phyloP scores from a whole-genome alignment of 768 basidiomycete genomes.

The Termitomyces sp. region DNA sequence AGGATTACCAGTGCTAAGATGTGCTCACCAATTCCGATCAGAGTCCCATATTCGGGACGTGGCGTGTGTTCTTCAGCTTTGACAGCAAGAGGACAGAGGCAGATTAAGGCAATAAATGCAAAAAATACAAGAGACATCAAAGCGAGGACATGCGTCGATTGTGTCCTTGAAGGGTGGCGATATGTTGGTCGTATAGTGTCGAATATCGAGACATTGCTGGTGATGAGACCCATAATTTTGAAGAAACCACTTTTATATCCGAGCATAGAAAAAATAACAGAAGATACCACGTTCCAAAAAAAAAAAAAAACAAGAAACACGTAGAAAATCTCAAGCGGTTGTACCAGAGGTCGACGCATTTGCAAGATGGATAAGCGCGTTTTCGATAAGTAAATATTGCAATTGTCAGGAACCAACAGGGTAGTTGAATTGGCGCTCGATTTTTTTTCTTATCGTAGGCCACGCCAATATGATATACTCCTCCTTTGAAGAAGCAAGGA shows the following conservation, averaged over 20 bases:
- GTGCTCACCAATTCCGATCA: slow-evolving; percentile 72
- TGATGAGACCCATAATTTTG: background rate
- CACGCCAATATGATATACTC: too few species aligned
- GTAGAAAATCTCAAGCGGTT: background rate
- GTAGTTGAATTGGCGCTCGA: too few species aligned
- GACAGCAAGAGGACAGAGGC: slow-evolving; percentile 58
- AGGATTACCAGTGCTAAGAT: slow-evolving; percentile 4
- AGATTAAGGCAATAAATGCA: slow-evolving; percentile 57
- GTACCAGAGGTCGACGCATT: background rate
- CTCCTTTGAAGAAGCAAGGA: too few species aligned
- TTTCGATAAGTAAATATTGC: background rate
- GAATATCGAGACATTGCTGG: slow-evolving; percentile 10
- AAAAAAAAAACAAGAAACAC: background rate
- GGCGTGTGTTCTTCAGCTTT: slow-evolving; percentile 34
- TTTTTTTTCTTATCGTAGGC: too few species aligned
- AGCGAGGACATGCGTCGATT: slow-evolving; percentile 21
- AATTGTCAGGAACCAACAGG: too few species aligned
- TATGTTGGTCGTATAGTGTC: slow-evolving; percentile 7
- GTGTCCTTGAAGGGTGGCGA: slow-evolving; percentile 5
- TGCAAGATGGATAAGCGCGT: background rate
- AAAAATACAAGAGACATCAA: slow-evolving; percentile 47
- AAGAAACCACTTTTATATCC: background rate
- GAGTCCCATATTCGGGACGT: slow-evolving; percentile 61
- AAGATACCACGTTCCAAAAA: slow-evolving; percentile 8
- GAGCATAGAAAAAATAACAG: background rate